Conservation (phyloP, 78 protist species). For the Polysphondylium violaceum region DNA sequence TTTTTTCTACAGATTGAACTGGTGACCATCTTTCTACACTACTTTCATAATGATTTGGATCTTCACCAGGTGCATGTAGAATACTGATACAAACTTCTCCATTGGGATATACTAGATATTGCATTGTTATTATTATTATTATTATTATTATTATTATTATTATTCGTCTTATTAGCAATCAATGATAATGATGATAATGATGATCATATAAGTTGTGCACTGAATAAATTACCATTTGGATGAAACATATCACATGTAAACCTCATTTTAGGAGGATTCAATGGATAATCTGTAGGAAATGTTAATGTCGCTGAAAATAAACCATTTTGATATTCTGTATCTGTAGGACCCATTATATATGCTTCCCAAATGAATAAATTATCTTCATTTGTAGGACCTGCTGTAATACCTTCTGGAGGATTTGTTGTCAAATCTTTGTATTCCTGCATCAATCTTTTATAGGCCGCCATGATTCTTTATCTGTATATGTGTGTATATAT, state of each 20-base stretch:
- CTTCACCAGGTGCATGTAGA: slow-evolving; percentile 96
- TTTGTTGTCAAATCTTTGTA: slow-evolving; percentile 85
- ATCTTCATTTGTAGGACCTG: slow-evolving; percentile 91
- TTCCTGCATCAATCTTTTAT: slow-evolving; percentile 85
- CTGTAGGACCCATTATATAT: slow-evolving; percentile 91
- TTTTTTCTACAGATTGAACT: slow-evolving; percentile 92
- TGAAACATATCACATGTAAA: slow-evolving; percentile 86
- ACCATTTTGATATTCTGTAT: slow-evolving; percentile 92
- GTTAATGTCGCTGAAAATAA: slow-evolving; percentile 84
- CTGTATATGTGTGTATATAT: too few relatives aligned
- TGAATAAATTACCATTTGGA: slow-evolving; percentile 89
- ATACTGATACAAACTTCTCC: slow-evolving; percentile 97
- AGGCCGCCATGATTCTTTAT: slow-evolving; percentile 44
- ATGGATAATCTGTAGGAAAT: slow-evolving; percentile 94
- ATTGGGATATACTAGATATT: slow-evolving; percentile 83
- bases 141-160: too few relatives aligned
- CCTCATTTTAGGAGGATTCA: slow-evolving; percentile 93
- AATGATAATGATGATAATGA: too few relatives aligned
- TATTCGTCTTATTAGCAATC: too few relatives aligned
- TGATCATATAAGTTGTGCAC: too few relatives aligned
- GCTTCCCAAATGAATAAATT: slow-evolving; percentile 94
- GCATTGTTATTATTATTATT: background rate
- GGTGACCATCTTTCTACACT: slow-evolving; percentile 94
- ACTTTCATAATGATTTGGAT: slow-evolving; percentile 90
- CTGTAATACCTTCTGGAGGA: slow-evolving; percentile 91